Evolutionary conservation across 139 green algal genomes (phyloP).

Genomic region (Chlamydomonas asymmetrica): DNA sequence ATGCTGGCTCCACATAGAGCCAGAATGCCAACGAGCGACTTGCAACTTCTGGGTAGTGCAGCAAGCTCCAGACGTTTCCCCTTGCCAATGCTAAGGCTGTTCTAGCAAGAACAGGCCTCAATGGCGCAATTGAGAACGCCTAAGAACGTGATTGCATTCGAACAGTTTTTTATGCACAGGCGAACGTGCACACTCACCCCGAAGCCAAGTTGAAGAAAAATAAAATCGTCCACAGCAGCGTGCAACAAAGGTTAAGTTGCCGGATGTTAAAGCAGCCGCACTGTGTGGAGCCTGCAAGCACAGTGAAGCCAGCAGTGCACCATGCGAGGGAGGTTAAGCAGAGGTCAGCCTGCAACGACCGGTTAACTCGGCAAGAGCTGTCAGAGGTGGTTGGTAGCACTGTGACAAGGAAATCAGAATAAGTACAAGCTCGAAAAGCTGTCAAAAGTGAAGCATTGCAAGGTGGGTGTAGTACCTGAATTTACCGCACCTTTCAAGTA

Average conservation of each 20-base stretch:
- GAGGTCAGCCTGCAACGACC: neutral
- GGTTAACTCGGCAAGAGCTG: neutral
- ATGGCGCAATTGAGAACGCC: no score
- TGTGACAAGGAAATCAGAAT: no score
- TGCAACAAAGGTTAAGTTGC: neutral
- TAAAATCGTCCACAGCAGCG: neutral
- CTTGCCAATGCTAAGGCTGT: neutral
- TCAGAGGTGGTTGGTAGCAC: neutral
- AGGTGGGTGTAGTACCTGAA: no score
- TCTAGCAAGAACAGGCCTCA: no score
- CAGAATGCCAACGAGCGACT: neutral
- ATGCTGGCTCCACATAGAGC: neutral
- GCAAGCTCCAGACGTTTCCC: neutral
- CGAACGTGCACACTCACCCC: neutral
- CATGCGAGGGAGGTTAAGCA: neutral
- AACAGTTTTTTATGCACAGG: neutral
- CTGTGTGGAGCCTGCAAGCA: neutral
- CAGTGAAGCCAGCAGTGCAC: neutral
- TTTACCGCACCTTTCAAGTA: no score
- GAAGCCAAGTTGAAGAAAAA: constrained; percentile 2
- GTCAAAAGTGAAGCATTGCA: no score
- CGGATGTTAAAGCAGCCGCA: constrained; percentile 15
- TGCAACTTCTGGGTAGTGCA: neutral
- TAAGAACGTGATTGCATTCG: neutral
- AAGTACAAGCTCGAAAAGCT: no score